A percentile compares a stretch with the other conserved stretches of the same genome.
Conservation (phyloP, 1,284 basidiomycete genomes). For the Ustanciosporium gigantosporum region DNA sequence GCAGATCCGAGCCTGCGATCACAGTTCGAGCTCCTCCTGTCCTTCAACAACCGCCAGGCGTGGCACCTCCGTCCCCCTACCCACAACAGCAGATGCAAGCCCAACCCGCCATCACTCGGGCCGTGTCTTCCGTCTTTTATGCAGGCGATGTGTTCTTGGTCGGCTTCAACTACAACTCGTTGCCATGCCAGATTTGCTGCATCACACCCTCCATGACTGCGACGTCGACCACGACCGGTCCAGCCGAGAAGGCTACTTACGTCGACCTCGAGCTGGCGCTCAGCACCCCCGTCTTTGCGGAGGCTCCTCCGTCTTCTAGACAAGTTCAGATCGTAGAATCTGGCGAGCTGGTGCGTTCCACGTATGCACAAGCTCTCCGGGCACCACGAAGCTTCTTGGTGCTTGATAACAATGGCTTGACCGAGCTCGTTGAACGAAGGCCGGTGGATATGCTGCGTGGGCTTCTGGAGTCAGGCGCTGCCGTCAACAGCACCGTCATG, state of each 20-base stretch:
- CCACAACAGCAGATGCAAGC: constrained; percentile 8
- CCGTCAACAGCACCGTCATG: constrained; percentile 46
- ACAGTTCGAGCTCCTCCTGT: constrained; percentile 33
- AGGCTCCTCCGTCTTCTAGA: constrained; percentile 16
- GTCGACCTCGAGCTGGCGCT: constrained; percentile 37
- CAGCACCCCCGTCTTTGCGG: constrained; percentile 47
- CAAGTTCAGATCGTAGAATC: constrained; percentile 26
- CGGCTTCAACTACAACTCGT: constrained; percentile 42
- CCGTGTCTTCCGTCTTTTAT: constrained; percentile 36
- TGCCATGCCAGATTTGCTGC: constrained; percentile 35
- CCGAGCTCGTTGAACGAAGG: constrained; percentile 78
- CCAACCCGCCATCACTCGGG: constrained; percentile 22
- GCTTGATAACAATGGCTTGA: constrained; percentile 80
- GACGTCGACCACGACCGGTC: constrained; percentile 20
- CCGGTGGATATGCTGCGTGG: constrained; percentile 76
- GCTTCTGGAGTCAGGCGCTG: constrained; percentile 60
- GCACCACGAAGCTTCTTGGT: constrained; percentile 78
- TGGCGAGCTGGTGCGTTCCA: constrained; percentile 68
- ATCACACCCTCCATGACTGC: constrained; percentile 30
- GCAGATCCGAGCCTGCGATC: constrained; percentile 39
- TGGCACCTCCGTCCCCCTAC: constrained; percentile 6
- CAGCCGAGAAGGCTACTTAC: constrained; percentile 37
- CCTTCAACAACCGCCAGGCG: constrained; percentile 35
- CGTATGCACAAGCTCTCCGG: constrained; percentile 77
- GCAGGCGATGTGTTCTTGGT: constrained; percentile 41